Evolutionary conservation across 192 early-diverging fungal species (phyloP).

Genomic region (Backusella westeae): DNA sequence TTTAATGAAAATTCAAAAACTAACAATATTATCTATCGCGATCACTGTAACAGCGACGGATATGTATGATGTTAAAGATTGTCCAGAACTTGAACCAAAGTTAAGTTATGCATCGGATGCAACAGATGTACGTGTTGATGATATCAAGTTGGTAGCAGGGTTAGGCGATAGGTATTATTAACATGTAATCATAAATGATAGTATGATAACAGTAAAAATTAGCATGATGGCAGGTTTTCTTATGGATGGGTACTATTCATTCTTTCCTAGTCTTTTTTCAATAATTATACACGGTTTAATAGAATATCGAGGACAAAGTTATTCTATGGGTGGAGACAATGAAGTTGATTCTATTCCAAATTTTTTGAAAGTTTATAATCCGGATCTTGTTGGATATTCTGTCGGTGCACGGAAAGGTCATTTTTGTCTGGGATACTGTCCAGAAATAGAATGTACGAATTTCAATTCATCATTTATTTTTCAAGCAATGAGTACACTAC

Average conservation of each 20-base stretch:
- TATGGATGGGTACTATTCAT: neutral
- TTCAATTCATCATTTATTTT: neutral
- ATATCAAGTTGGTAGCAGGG: neutral
- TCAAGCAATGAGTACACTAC: neutral
- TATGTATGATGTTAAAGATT: neutral
- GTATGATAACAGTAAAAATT: neutral
- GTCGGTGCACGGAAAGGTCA: neutral
- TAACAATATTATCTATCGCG: neutral
- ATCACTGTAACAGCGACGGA: neutral
- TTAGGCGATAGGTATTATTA: neutral
- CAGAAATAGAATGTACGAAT: neutral
- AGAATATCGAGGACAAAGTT: neutral
- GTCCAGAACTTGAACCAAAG: neutral
- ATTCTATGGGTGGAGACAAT: neutral
- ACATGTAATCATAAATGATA: too few relatives aligned
- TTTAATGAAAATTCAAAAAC: neutral
- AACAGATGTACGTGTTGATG: neutral
- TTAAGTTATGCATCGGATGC: neutral
- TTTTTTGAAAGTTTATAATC: neutral
- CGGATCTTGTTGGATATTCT: neutral
- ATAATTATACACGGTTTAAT: neutral
- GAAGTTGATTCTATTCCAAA: neutral
- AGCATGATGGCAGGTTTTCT: neutral
- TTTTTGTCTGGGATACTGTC: neutral
- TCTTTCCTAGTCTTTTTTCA: neutral